These are phyloP conservation scores for Salix viminalis DNA, from an alignment of 345 rosid species.

Conservation along the genomic window DNA sequence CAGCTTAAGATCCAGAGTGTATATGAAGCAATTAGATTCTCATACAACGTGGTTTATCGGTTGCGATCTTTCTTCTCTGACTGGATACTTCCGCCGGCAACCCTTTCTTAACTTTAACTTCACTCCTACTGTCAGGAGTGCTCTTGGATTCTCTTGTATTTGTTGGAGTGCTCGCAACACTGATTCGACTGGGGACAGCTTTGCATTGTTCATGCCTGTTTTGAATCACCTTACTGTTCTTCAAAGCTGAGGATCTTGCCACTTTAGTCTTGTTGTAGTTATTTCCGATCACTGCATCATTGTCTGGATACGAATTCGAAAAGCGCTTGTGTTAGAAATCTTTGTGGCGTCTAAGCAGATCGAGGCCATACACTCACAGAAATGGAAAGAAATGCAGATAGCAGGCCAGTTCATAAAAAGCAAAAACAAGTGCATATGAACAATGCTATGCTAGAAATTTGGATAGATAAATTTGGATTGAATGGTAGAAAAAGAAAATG, in stretches of 20 bases:
- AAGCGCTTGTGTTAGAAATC: background rate
- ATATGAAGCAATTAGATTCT: conserved; percentile 7
- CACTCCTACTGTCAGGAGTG: conserved; percentile 11
- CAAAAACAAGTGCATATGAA: background rate
- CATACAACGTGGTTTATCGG: conserved; percentile 16
- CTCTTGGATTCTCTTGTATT: conserved; percentile 23
- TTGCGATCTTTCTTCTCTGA: conserved; percentile 17
- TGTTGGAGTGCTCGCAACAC: conserved; percentile 2
- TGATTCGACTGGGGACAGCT: conserved; percentile 8
- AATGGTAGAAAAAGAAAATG: background rate
- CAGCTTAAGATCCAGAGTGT: background rate
- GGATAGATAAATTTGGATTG: background rate
- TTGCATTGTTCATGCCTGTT: conserved; percentile 31
- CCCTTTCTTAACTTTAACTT: conserved; percentile 22
- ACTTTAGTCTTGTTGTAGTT: conserved; percentile 30
- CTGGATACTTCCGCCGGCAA: conserved; percentile 15
- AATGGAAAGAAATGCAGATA: background rate
- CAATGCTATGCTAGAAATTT: no score
- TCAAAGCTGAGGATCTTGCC: conserved; percentile 22
- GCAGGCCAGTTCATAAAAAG: background rate
- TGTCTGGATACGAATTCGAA: conserved; percentile 29
- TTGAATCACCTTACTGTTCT: conserved; percentile 25
- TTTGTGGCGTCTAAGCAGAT: background rate
- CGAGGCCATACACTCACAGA: background rate
- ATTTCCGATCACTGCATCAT: conserved; percentile 50